Evolutionary conservation across 1,284 basidiomycete species (phyloP), one percentile per base, ranked within the genome.

Genomic region (Tranzscheliella williamsii): DNA sequence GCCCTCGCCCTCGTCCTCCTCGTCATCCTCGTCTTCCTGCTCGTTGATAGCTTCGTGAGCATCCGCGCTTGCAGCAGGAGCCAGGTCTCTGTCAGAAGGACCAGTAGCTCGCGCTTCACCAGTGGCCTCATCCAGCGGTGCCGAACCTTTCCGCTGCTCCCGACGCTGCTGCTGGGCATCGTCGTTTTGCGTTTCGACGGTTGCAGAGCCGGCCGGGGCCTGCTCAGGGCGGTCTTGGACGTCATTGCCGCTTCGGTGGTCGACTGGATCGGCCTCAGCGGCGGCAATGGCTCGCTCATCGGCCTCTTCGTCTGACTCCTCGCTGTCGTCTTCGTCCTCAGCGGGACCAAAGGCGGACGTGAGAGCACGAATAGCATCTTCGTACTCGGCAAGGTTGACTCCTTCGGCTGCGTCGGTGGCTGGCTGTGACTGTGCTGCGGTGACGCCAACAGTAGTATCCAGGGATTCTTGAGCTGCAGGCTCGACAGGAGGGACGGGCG

Each of bases 231-330:
- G n/a, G n/a, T n/a, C n/a, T n/a, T n/a, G n/a, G n/a, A n/a, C n/a
- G n/a, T n/a, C n/a, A n/a, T n/a, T n/a, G n/a, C 21, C n/a, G 40
- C 52, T 17, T 29, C 46, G 12, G 24, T 12, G 13, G n/a, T 35
- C 47, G 3, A 38, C 37, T 4, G 46, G 61, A 26, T 70, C 67
- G 11, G 67, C 67, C 34, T 70, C 67, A 6, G 67, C 67, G 26
- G 54, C 67, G 18, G 65, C 68, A 27, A 70, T 70, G 32, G 68
- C 68, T 6, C 62, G 52, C 44, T 70, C 68, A 31, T 70, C 68
- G 4, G 68, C 65, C 16, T 70, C 68, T n/a, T 56, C 53, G 18
- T 61, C 63, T 23, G 49, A 51, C 17, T 60, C 47, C 2, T 58
- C 62, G 36, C 48, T 48, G 24, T 57, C 61, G 32, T 38, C 67